Conservation (phyloP, 1,139 yeast genomes). For the Diutina neorugosa region DNA sequence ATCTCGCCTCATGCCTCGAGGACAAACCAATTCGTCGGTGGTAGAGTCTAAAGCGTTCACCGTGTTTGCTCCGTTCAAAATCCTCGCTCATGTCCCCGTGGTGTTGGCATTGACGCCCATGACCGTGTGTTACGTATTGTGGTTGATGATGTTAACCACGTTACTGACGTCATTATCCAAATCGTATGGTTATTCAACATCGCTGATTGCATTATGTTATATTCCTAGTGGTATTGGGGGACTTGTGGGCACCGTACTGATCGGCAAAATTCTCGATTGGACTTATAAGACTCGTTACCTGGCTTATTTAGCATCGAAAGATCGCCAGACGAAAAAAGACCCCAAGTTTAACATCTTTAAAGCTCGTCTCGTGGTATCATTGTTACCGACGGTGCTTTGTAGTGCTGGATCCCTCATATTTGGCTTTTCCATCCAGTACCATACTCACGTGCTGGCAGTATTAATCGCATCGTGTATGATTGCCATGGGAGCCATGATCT, state of each 20-base stretch:
- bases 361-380: not conserved
- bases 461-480: conserved; percentile 2
- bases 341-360: not conserved
- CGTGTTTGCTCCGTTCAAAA: conserved; percentile 32
- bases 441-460: conserved; percentile 4
- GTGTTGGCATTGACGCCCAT: conserved; percentile 32
- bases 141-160: conserved; percentile 62
- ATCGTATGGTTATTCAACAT: conserved; percentile 35
- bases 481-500: conserved; percentile 4
- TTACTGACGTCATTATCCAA: conserved; percentile 40
- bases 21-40: conserved; percentile 9
- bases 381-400: not conserved
- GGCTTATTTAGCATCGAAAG: conserved; percentile 18
- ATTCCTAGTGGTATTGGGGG: conserved; percentile 52
- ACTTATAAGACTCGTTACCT: conserved; percentile 20
- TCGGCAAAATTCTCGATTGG: conserved; percentile 38
- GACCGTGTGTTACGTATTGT: conserved; percentile 49
- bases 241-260: conserved; percentile 33
- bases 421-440: not conserved
- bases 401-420: not conserved
- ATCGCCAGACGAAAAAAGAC: conserved; percentile 32
- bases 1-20: not conserved
- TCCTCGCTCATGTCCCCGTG: conserved; percentile 22
- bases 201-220: conserved; percentile 52
- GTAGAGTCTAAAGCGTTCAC: conserved; percentile 16